Conservation (phyloP, 345 rosid species). For the Euphorbia pulcherrima region DNA sequence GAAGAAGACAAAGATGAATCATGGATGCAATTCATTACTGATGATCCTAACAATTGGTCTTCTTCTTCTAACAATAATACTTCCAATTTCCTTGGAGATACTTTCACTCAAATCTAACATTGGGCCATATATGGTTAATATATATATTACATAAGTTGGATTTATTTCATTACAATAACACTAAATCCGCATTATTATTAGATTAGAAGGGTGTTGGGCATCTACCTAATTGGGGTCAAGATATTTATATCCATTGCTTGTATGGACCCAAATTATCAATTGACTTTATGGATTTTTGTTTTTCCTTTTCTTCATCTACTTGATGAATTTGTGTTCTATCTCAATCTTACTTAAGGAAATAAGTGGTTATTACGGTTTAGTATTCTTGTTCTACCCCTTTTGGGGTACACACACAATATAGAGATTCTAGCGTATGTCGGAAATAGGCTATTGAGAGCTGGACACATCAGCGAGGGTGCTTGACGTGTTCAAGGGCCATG, state of each 20-base stretch:
- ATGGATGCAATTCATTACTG: constrained; percentile 97
- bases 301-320: neutral
- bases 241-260: neutral
- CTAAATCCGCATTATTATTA: neutral
- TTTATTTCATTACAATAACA: too few species aligned
- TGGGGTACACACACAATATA: too few species aligned
- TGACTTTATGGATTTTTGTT: neutral
- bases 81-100: constrained; percentile 2
- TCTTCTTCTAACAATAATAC: constrained; percentile 22
- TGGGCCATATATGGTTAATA: too few species aligned
- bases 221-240: constrained; percentile 1
- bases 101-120: constrained; percentile 13
- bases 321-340: neutral
- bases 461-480: too few species aligned
- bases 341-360: constrained; percentile 6
- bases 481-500: too few species aligned
- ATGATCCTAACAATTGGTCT: constrained; percentile 78
- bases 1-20: constrained; percentile 88
- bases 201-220: neutral
- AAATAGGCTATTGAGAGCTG: too few species aligned
- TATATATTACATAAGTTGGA: too few species aligned
- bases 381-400: neutral
- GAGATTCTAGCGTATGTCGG: too few species aligned
- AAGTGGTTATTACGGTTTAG: neutral
- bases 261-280: constrained; percentile 10